A percentile compares a stretch with the other conserved stretches of the same genome.
Evolutionary conservation across 2,329 filamentous ascomycete species (phyloP).

Genomic region (Neofusicoccum umdonicola): DNA sequence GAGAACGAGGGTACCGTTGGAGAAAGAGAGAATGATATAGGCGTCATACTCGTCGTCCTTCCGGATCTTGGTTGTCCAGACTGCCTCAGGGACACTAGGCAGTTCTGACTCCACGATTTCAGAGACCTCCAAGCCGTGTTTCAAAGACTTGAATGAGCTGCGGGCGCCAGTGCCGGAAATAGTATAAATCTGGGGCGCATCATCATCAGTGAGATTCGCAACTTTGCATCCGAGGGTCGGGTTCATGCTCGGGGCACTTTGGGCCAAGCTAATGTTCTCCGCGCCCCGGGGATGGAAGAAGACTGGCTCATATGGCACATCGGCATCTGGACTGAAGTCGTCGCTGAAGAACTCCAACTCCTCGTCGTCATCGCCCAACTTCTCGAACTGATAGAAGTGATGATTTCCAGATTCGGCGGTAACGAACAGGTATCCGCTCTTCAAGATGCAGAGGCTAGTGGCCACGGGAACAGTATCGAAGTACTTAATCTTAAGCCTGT

Average conservation of each 20-base stretch:
- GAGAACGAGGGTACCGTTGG: slow-evolving; percentile 83
- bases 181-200: slow-evolving; percentile 94
- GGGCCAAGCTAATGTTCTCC: slow-evolving; percentile 80
- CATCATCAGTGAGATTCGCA: slow-evolving; percentile 84
- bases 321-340: slow-evolving; percentile 73
- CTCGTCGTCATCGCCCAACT: slow-evolving; percentile 91
- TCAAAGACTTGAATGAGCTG: slow-evolving; percentile 86
- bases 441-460: slow-evolving; percentile 84
- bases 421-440: slow-evolving; percentile 92
- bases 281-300: slow-evolving; percentile 80
- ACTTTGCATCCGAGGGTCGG: slow-evolving; percentile 90
- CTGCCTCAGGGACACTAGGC: slow-evolving; percentile 81
- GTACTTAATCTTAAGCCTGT: slow-evolving; percentile 87
- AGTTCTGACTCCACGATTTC: slow-evolving; percentile 95
- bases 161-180: slow-evolving; percentile 84
- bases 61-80: slow-evolving; percentile 92
- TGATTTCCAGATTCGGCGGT: slow-evolving; percentile 91
- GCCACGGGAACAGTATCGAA: slow-evolving; percentile 94
- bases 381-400: slow-evolving; percentile 95
- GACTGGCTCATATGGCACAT: slow-evolving; percentile 68
- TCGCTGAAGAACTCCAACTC: slow-evolving; percentile 85
- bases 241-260: slow-evolving; percentile 85
- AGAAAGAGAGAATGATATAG: slow-evolving; percentile 93
- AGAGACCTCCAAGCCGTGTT: slow-evolving; percentile 88
- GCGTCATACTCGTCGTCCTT: slow-evolving; percentile 82